Base-by-base conservation (phyloP, 148 eudicot species). In the Gaultheria prostrata region DNA sequence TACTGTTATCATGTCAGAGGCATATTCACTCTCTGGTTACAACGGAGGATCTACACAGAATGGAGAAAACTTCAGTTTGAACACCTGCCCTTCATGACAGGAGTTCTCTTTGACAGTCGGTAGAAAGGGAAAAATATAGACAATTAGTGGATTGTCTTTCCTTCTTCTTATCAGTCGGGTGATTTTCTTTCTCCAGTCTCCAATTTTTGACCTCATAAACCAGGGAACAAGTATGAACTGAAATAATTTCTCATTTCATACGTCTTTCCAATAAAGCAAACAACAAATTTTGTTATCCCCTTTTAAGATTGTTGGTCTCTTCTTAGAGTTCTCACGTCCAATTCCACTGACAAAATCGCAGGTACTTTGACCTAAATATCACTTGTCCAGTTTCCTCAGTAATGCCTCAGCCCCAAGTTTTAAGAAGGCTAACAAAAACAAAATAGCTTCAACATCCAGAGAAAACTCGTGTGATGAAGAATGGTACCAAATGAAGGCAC, bases 341-440 rank as follows among this genome's bases (percentile, higher is more conserved):
- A 65, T 65, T 67, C 53, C 63, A 56, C 32, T 4, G 33, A 32
- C 67, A 53, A 45, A 63, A 65, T 45, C 76, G 8, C 39, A 63
- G 32, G 53, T 45, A 80, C 26, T 26, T 78, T 4, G 53, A 81
- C 43, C 53, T 45, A 81, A 11, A 11, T 26, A 75, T 54, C 33
- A 53, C 14, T n/a, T 33, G 51, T 54, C 50, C 46, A 70, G n/a
- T 26, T 73, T 82, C 73, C 51, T 54, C 61, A 48, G 59, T 78
- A 46, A 35, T 56, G 6, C 18, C 15, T 30, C 2, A 54, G 46
- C 67, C 69, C 48, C 24, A 81, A 45, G 0, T 67, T 14, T 24
- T 9, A 67, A 49, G 83, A 80, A 48, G 33, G 30, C 61, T 65
- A 65, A 65, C 71, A 3, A 26, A 28, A 65, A 39, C 43, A 13